Evolutionary conservation across 331 rosid genomes (phyloP).

Genomic region (Malus hybrid): DNA sequence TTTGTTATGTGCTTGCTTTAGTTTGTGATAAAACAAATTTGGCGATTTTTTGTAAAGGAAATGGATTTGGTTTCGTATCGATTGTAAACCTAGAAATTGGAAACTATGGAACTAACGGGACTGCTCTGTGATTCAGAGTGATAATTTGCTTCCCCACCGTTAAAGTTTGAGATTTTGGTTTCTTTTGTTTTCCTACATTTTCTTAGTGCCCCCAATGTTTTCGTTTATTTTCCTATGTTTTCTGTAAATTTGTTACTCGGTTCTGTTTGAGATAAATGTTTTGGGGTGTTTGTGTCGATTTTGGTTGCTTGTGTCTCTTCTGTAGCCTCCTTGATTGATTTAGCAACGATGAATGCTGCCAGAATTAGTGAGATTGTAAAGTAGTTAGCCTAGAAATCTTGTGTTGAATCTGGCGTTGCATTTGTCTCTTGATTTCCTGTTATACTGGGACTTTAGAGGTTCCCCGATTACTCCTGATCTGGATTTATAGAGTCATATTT

Average conservation of each 20-base stretch:
- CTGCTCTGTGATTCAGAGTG: not conserved
- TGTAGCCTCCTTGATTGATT: not conserved
- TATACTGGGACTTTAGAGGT: not conserved
- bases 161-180: not conserved
- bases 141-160: not conserved
- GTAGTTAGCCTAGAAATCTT: not conserved
- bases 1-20: not conserved
- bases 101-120: too few species aligned
- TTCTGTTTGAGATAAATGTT: not conserved
- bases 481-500: not conserved
- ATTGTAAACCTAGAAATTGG: not conserved
- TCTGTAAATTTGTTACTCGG: not conserved
- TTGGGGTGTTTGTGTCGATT: not conserved
- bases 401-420: not conserved
- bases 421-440: not conserved
- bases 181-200: not conserved
- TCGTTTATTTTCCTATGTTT: not conserved
- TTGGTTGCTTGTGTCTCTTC: not conserved
- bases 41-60: not conserved
- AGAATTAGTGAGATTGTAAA: not conserved
- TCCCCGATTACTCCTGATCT: not conserved
- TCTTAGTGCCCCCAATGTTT: not conserved
- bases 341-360: not conserved
- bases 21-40: not conserved
- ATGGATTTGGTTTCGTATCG: not conserved